These are phyloP conservation scores for Hypoxylon fragiforme DNA, from an alignment of 495 filamentous ascomycete species.

Conservation along the genomic window DNA sequence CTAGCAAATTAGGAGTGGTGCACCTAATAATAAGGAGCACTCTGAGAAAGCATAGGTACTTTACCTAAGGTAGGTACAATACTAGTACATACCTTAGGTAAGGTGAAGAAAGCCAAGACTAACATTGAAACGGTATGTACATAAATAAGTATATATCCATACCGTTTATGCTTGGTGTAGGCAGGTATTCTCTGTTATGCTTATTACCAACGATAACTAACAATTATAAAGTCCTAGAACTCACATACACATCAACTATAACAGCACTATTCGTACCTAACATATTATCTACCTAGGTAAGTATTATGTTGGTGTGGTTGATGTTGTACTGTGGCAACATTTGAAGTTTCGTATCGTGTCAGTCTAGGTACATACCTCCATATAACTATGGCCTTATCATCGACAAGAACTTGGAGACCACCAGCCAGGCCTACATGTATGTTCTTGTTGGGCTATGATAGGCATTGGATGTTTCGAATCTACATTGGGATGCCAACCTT, in stretches of 20 bases:
- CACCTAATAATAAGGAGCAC: slow-evolving; percentile 18
- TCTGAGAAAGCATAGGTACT: not conserved
- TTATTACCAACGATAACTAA: slow-evolving; percentile 5
- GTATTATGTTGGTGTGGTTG: slow-evolving; percentile 25
- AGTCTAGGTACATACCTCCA: not conserved
- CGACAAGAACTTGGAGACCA: not conserved
- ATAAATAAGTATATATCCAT: too few species aligned
- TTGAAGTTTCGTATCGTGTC: slow-evolving; percentile 12
- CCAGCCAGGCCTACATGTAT: too few species aligned
- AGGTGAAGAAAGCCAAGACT: too few species aligned
- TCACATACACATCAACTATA: too few species aligned
- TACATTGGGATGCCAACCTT: not conserved
- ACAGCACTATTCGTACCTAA: slow-evolving; percentile 23
- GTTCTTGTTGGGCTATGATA: slow-evolving; percentile 19
- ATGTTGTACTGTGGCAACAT: slow-evolving; percentile 31
- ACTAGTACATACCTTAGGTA: slow-evolving; percentile 8
- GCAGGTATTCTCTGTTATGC: too few species aligned
- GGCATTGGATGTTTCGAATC: slow-evolving; percentile 17
- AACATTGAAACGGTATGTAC: too few species aligned
- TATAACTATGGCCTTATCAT: slow-evolving; percentile 23
- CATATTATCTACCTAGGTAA: slow-evolving; percentile 6
- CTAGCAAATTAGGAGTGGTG: slow-evolving; percentile 22
- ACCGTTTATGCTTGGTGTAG: too few species aligned
- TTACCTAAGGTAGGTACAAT: too few species aligned
- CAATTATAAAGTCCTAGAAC: too few species aligned